Evolutionary conservation across 2,329 filamentous ascomycete genomes (phyloP), one percentile per base, ranked within the genome.

Genomic region (Lecanoromycetidae sp.): DNA sequence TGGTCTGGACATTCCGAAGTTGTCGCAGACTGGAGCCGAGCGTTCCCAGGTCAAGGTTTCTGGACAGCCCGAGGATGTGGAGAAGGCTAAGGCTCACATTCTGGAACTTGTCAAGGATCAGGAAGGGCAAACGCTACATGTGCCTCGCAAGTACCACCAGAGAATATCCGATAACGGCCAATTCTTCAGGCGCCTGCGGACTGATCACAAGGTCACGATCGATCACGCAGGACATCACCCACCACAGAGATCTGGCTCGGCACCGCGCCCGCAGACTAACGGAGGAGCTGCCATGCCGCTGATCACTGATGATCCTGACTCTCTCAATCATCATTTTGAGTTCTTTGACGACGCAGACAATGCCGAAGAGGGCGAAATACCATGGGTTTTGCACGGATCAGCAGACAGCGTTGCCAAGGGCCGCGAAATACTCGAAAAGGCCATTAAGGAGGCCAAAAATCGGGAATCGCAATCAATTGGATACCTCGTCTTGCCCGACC

Each of bases 181-280:
- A 57, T 84, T 96, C 69, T 95, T 96, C 83, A 85, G 90, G 55
- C 83, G 80, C 58, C 79, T 98, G 34, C 80, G 84, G 54, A 88
- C 80, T 64, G 84, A 95, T 60, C 76, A 85, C 66, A 82, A 85
- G 56, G 87, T 98, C 55, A 91, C 83, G 0, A 84, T 98, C 44
- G 88, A 96, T 63, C 91, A 96, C 61, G 84, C 79, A 46, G 87
- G 88, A 36, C 79, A 91, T 51, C 70, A 82, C 48, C 70, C 84
- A 3, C 91, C 91, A 5, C 63, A 79, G 32, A 87, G 82, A 67
- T 76, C 82, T 8, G 63, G 68, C 23, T 66, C 76, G 34, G 66
- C 71, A 49, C 61, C 67, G 36, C 66, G 69, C 47, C 63, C 65
- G 51, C 74, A 77, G 19, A 70, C 71, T 32, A 81, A 77, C 54